Conservation (phyloP, 1,284 basidiomycete species). For the Coriolopsis trogii region DNA sequence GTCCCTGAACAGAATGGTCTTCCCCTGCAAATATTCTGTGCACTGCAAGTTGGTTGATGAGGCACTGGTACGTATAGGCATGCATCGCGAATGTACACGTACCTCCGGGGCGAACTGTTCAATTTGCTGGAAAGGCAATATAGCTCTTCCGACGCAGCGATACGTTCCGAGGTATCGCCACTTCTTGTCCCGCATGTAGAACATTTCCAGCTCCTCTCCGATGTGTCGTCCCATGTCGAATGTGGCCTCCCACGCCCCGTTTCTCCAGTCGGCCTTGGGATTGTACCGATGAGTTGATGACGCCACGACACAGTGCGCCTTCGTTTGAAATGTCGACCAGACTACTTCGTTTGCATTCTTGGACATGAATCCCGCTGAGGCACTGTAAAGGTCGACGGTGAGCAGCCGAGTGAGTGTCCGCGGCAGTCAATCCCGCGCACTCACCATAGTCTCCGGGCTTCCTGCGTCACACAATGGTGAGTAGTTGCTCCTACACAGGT, state of each 20-base stretch:
- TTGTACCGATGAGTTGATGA: conserved; percentile 16
- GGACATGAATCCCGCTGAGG: conserved; percentile 1
- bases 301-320: conserved; percentile 12
- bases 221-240: neutral
- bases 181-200: conserved; percentile 5
- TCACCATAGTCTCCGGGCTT: neutral
- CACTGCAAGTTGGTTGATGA: neutral
- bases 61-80: neutral
- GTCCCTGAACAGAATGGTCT: conserved; percentile 4
- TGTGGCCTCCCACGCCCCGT: conserved; percentile 14
- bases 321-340: conserved; percentile 5
- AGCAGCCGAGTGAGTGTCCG: neutral
- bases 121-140: neutral
- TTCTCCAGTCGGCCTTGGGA: neutral
- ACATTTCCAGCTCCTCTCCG: conserved; percentile 14
- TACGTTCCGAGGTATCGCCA: conserved; percentile 25
- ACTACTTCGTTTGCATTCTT: conserved; percentile 10
- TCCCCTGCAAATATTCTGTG: neutral
- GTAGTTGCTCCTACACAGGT: too few relatives aligned
- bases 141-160: conserved; percentile 7
- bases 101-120: conserved; percentile 1
- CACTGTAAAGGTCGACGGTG: neutral
- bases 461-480: too few relatives aligned
- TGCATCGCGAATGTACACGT: neutral
- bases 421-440: neutral